Conservation (phyloP, 176 grass and related monocot species). For the Hyparrhenia diplandra region DNA sequence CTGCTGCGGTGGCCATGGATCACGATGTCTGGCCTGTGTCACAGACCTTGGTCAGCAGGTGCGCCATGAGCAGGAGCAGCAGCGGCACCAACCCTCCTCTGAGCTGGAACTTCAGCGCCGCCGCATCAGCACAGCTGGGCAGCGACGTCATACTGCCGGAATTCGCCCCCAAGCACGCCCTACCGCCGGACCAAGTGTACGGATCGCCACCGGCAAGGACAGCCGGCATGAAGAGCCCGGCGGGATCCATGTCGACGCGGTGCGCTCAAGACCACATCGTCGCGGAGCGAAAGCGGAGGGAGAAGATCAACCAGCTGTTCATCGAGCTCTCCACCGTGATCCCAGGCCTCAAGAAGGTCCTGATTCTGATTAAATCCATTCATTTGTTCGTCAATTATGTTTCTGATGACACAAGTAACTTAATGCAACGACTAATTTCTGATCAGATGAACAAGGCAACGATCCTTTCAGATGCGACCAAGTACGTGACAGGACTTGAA, state of each 20-base stretch:
- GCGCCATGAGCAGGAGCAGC: background rate
- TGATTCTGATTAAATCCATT: too few relatives aligned
- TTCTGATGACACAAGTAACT: too few relatives aligned
- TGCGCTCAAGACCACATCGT: slow-evolving; percentile 54
- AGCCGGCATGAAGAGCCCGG: background rate
- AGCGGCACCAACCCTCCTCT: background rate
- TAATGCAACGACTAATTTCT: background rate
- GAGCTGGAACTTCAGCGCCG: slow-evolving; percentile 50
- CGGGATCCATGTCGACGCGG: background rate
- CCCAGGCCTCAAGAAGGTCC: slow-evolving; percentile 71
- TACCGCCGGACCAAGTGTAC: too few relatives aligned
- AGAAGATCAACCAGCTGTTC: slow-evolving; percentile 76
- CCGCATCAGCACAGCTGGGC: background rate
- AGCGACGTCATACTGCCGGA: background rate
- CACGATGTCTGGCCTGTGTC: slow-evolving; percentile 17
- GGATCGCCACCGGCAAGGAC: background rate
- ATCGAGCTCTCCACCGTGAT: slow-evolving; percentile 70
- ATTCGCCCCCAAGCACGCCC: too few relatives aligned
- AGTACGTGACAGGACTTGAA: slow-evolving; percentile 57
- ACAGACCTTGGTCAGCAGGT: background rate
- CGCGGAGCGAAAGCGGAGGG: slow-evolving; percentile 67
- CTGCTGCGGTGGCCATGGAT: background rate
- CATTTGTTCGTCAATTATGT: too few relatives aligned
- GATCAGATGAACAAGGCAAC: slow-evolving; percentile 74
- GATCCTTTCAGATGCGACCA: slow-evolving; percentile 53